Conservation (phyloP, 352 stramenopile species). For the Aphanomyces invadans region DNA sequence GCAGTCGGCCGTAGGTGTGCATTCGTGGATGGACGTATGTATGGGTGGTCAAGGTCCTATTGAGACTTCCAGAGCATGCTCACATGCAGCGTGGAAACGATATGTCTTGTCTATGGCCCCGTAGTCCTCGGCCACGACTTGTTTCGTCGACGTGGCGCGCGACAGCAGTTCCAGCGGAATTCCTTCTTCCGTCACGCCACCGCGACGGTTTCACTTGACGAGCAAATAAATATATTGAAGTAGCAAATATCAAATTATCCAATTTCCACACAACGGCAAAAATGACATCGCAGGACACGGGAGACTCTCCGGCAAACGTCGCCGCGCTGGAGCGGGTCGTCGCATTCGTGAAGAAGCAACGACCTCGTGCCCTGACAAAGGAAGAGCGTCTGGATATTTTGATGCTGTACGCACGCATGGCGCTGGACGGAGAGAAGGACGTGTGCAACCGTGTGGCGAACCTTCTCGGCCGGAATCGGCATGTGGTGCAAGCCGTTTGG, state of each 20-base stretch:
- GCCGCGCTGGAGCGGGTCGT: background rate
- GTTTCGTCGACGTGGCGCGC: background rate
- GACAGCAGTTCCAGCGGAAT: background rate
- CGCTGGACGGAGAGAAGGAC: conserved; percentile 3
- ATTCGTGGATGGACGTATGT: background rate
- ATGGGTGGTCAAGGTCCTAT: too few species aligned
- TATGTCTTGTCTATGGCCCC: background rate
- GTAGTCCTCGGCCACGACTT: background rate
- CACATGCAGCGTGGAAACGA: too few species aligned
- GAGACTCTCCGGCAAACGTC: background rate
- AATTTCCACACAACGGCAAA: too few species aligned
- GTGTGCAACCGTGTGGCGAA: background rate
- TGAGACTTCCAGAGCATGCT: too few species aligned
- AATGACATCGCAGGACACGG: background rate
- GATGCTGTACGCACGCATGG: background rate
- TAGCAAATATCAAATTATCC: too few species aligned
- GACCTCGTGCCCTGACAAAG: conserved; percentile 5
- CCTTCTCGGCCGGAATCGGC: background rate
- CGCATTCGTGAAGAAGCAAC: conserved; percentile 3
- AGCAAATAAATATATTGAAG: too few species aligned
- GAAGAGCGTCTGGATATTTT: conserved; percentile 10
- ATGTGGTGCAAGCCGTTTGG: background rate
- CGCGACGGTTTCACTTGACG: background rate
- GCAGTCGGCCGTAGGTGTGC: background rate
- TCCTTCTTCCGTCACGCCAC: background rate